Percentiles rank a stretch among this genome's conserved stretches.
phyloP scores from a whole-genome alignment of 192 early-diverging fungal genomes.

The Coemansia sp. region DNA sequence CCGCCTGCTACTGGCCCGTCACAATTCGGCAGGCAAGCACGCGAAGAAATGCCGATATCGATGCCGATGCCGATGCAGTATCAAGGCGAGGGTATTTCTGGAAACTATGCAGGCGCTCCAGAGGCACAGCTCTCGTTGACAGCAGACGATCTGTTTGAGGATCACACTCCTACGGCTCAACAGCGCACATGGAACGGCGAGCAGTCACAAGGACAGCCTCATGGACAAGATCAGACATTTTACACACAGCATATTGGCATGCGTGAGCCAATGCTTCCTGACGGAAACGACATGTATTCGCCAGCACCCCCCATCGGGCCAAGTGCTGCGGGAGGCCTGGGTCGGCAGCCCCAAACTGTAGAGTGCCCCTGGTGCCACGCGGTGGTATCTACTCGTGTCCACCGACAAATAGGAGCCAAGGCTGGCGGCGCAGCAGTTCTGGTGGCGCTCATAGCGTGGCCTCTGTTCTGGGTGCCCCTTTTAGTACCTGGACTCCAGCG shows the following conservation, averaged over 20 bases:
- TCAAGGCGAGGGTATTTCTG: neutral
- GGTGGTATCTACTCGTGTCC: conserved; percentile 23
- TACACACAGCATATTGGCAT: conserved; percentile 8
- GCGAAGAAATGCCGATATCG: conserved; percentile 1
- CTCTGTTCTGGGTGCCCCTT: conserved; percentile 54
- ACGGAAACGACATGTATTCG: conserved; percentile 26
- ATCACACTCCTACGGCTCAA: conserved; percentile 1
- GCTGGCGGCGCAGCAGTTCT: conserved; percentile 37
- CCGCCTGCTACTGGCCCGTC: neutral
- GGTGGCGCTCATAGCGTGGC: conserved; percentile 41
- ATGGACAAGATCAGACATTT: neutral
- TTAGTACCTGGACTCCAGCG: conserved; percentile 40
- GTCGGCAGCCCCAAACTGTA: conserved; percentile 31
- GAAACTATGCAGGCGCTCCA: neutral
- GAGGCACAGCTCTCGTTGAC: conserved; percentile 8
- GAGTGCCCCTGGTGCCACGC: conserved; percentile 55
- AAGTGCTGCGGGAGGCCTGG: conserved; percentile 26
- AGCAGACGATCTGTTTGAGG: conserved; percentile 10
- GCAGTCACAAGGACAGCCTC: neutral
- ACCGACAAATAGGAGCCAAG: conserved; percentile 33
- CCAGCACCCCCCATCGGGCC: conserved; percentile 32
- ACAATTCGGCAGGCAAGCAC: neutral
- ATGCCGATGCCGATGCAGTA: conserved; percentile 2
- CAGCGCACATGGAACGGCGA: conserved; percentile 17
- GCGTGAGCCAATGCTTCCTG: conserved; percentile 29